These are phyloP conservation scores for Kernera saxatilis DNA, from an alignment of 345 rosid species.

Conservation along the genomic window DNA sequence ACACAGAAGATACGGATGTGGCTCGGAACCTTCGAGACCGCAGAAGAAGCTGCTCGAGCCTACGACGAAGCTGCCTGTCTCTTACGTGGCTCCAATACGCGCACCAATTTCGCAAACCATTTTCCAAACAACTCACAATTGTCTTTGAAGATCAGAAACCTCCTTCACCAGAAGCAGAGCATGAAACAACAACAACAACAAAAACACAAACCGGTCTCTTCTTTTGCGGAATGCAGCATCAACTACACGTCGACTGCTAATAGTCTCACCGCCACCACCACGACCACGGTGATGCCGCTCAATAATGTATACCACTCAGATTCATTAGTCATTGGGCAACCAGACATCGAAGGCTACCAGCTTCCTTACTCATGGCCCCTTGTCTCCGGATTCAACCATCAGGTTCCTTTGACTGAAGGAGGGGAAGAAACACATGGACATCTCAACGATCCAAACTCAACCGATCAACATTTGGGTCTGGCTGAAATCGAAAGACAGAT, in stretches of 20 bases:
- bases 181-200: constrained; percentile 34
- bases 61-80: constrained; percentile 89
- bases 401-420: constrained; percentile 34
- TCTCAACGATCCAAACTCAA: constrained; percentile 14
- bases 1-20: constrained; percentile 87
- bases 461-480: constrained; percentile 13
- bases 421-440: constrained; percentile 17
- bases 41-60: constrained; percentile 85
- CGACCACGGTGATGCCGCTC: constrained; percentile 19
- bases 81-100: constrained; percentile 78
- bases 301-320: constrained; percentile 55
- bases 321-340: constrained; percentile 28
- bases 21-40: constrained; percentile 79
- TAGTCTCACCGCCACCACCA: neutral
- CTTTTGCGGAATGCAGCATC: constrained; percentile 1
- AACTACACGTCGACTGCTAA: constrained; percentile 1
- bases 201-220: constrained; percentile 6
- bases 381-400: constrained; percentile 34
- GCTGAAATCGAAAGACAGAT: constrained; percentile 62
- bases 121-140: constrained; percentile 47
- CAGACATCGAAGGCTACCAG: constrained; percentile 10
- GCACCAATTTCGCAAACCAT: constrained; percentile 65
- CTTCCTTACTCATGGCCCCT: constrained; percentile 42
- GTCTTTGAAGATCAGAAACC: constrained; percentile 66
- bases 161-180: constrained; percentile 64